Conservation (phyloP, 495 filamentous ascomycete species). For the Ascodesmis nigricans region DNA sequence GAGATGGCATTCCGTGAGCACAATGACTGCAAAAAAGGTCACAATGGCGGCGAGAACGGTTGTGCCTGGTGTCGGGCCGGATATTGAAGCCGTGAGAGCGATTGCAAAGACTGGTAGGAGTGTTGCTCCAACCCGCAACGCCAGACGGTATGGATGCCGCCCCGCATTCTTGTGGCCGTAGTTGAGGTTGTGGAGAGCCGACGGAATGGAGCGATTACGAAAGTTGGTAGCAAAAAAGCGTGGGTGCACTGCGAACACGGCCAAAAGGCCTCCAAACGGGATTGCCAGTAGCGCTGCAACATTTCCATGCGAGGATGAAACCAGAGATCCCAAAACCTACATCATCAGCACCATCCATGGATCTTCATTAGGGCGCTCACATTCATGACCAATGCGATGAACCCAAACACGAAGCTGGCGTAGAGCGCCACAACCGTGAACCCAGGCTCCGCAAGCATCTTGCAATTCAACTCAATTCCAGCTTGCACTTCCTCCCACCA, state of each 20-base stretch:
- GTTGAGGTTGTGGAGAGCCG: conserved; percentile 37
- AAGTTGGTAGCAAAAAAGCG: conserved; percentile 40
- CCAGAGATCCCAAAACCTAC: conserved; percentile 42
- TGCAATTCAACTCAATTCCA: conserved; percentile 38
- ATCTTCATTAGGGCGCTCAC: conserved; percentile 20
- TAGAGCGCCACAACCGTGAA: conserved; percentile 51
- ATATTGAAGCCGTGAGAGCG: conserved; percentile 40
- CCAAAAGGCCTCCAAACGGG: conserved; percentile 41
- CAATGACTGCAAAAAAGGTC: conserved; percentile 45
- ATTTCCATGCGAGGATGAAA: conserved; percentile 37
- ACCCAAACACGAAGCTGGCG: conserved; percentile 54
- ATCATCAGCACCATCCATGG: no score
- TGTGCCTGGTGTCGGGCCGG: conserved; percentile 33
- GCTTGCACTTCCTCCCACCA: conserved; percentile 55
- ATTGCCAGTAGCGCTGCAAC: conserved; percentile 36
- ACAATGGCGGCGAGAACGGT: conserved; percentile 41
- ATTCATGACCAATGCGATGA: conserved; percentile 45
- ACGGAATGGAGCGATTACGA: conserved; percentile 25
- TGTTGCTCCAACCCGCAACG: conserved; percentile 35
- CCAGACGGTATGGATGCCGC: conserved; percentile 41
- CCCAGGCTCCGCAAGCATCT: conserved; percentile 48
- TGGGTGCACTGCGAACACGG: conserved; percentile 49
- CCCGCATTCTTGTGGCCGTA: conserved; percentile 37
- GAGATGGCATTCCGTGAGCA: conserved; percentile 52
- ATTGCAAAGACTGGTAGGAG: conserved; percentile 41